Conservation (phyloP, 306 rosid species). For the Crotalaria pallida region DNA sequence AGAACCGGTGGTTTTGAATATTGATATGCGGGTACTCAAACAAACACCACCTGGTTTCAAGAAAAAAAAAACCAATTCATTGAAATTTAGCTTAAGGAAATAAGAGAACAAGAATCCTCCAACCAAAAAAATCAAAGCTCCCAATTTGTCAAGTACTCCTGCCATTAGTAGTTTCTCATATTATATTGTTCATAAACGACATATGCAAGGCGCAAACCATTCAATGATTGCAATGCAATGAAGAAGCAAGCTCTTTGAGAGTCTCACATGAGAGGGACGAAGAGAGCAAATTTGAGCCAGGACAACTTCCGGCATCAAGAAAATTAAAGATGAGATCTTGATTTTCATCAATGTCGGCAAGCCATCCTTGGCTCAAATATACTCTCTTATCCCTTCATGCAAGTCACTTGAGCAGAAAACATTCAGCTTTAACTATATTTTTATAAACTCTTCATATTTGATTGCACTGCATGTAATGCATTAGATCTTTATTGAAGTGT, state of each 20-base stretch:
- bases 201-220: background rate
- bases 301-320: slow-evolving; percentile 14
- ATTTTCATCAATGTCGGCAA: slow-evolving; percentile 22
- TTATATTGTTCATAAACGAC: background rate
- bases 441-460: background rate
- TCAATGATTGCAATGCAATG: background rate
- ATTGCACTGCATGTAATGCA: background rate
- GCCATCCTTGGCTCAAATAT: slow-evolving; percentile 31
- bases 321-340: background rate
- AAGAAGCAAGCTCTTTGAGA: background rate
- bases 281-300: slow-evolving; percentile 24
- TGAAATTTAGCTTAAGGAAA: background rate
- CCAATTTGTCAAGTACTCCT: background rate
- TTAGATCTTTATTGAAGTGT: background rate
- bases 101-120: background rate
- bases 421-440: background rate
- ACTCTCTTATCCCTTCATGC: slow-evolving; percentile 21
- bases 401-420: background rate
- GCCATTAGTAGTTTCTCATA: too few relatives aligned
- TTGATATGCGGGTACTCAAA: background rate
- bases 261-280: slow-evolving; percentile 28
- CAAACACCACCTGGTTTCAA: too few relatives aligned
- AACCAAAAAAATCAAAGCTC: background rate
- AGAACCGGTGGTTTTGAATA: background rate
- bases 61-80: background rate